Evolutionary conservation across 129 eudicot genomes (phyloP).

Genomic region (Tagetes patula): DNA sequence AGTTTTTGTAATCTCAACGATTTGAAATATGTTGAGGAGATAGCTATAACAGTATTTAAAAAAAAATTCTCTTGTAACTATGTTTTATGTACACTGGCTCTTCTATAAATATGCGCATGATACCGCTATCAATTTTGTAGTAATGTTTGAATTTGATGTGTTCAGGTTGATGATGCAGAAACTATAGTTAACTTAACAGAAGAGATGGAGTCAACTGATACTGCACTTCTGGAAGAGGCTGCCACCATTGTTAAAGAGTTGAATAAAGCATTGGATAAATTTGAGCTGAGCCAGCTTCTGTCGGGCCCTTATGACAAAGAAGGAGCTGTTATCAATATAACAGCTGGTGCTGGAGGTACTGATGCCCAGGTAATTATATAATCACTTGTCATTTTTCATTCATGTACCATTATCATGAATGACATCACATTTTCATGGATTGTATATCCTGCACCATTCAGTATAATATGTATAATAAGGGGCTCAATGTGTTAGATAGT

Average conservation of each 20-base stretch:
- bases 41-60: too few relatives aligned
- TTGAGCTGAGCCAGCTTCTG: constrained; percentile 86
- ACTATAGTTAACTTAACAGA: constrained; percentile 86
- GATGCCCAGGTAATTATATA: constrained; percentile 80
- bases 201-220: constrained; percentile 91
- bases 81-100: too few relatives aligned
- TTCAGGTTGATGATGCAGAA: constrained; percentile 91
- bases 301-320: constrained; percentile 96
- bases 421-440: background rate
- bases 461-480: too few relatives aligned
- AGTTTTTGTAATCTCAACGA: background rate
- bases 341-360: constrained; percentile 99
- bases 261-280: constrained; percentile 74
- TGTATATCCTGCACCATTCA: background rate
- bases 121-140: background rate
- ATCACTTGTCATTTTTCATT: background rate
- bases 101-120: too few relatives aligned
- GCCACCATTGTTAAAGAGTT: constrained; percentile 68
- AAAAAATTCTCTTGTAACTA: too few relatives aligned
- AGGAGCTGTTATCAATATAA: constrained; percentile 80
- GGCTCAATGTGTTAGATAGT: too few relatives aligned
- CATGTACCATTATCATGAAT: background rate
- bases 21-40: too few relatives aligned
- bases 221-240: constrained; percentile 90
- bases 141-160: background rate